A percentile compares a stretch with the other conserved stretches of the same genome.
These are phyloP conservation scores for Saccharum officinarum DNA, from an alignment of 176 grass and related monocot genomes.

Conservation along the genomic window DNA sequence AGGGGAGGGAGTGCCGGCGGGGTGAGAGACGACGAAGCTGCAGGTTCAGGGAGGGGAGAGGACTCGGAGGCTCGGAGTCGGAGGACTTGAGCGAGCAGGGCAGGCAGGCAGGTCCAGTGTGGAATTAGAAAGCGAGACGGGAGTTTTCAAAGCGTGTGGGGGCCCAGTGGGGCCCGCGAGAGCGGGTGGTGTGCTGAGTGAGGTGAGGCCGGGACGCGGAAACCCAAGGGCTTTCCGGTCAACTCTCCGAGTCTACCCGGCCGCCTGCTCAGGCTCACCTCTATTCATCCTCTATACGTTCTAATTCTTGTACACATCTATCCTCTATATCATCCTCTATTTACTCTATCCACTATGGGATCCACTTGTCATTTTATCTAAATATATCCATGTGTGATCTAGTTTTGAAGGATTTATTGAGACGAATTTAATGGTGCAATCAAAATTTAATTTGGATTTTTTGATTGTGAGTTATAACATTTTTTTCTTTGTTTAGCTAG, in stretches of 20 bases:
- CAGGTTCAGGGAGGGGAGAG: neutral
- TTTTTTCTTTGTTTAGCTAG: no score
- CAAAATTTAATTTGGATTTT: no score
- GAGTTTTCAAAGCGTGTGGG: slow-evolving; percentile 38
- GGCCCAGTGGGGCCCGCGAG: slow-evolving; percentile 21
- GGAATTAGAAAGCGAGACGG: no score
- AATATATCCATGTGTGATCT: no score
- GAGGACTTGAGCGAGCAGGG: neutral
- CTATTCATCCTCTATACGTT: no score
- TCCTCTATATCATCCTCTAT: no score
- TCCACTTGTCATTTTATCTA: no score
- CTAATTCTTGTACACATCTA: no score
- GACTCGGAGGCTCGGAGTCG: neutral
- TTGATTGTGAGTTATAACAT: no score
- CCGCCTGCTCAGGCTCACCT: neutral
- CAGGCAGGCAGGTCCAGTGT: neutral
- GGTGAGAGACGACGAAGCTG: neutral
- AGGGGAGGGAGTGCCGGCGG: neutral
- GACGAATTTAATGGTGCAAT: no score
- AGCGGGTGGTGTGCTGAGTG: neutral
- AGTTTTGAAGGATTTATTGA: no score
- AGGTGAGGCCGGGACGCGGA: slow-evolving; percentile 24
- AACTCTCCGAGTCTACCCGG: slow-evolving; percentile 36
- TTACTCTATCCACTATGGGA: no score
- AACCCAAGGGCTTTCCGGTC: slow-evolving; percentile 37